phyloP scores from a whole-genome alignment of 192 early-diverging fungal species.

The Linnemannia elongata region DNA sequence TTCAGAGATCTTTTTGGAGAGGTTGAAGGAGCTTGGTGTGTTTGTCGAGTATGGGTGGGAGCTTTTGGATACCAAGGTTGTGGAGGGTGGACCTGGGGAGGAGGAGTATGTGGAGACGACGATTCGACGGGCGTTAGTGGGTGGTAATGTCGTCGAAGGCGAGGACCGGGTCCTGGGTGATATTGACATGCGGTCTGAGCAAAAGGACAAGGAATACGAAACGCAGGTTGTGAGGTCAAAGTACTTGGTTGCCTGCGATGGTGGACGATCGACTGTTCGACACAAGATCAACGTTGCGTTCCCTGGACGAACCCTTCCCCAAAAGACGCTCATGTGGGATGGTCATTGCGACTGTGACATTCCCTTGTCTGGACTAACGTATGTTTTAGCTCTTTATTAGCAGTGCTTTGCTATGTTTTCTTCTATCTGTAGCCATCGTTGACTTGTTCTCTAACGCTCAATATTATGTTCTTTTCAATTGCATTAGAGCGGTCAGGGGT shows the following conservation, averaged over 20 bases:
- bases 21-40: constrained; percentile 13
- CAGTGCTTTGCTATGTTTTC: neutral
- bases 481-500: neutral
- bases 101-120: constrained; percentile 9
- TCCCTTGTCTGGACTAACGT: neutral
- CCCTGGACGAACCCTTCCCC: constrained; percentile 14
- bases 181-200: neutral
- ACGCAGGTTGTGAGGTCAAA: constrained; percentile 15
- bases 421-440: neutral
- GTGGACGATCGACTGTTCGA: constrained; percentile 27
- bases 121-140: constrained; percentile 7
- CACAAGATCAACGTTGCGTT: constrained; percentile 17
- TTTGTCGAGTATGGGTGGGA: constrained; percentile 16
- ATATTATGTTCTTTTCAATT: neutral
- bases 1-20: constrained; percentile 9
- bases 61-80: constrained; percentile 9
- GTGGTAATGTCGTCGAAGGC: neutral
- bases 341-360: neutral
- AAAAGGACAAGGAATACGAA: constrained; percentile 30
- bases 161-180: neutral
- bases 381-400: neutral
- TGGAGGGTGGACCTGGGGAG: neutral
- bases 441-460: neutral
- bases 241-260: constrained; percentile 33
- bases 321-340: constrained; percentile 13